Evolutionary conservation across 495 filamentous ascomycete genomes (phyloP), one percentile per base, ranked within the genome.

Genomic region (Neurospora intermedia): DNA sequence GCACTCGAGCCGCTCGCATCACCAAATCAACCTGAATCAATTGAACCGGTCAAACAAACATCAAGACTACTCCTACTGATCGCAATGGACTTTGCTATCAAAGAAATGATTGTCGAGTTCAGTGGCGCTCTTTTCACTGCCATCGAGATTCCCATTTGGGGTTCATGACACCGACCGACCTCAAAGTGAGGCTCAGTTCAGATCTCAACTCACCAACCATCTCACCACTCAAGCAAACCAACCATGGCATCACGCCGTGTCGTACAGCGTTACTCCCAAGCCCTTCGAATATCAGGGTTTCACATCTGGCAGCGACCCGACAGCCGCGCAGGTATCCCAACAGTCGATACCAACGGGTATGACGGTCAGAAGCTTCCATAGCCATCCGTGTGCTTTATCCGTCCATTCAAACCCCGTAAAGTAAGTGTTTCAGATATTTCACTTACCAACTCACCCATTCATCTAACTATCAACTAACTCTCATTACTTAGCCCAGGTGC

Each of bases 401-500:
- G 20, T 54, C 46, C 20, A 20, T 20, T 2, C 20, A 0, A 54
- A 23, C 4, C 10, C 46, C 20, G 46, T 10, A 54, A 20, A 2
- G 23, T 31, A 62, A 31, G 54, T 31, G 23, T 31, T 9, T 16
- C 23, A 15, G 16, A 7, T 54, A 0, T 13, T 10, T 23, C 46
- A 23, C 23, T 62, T 62, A 16, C 23, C 13, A 27, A 6, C 54
- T 62, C 13, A 62, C 13, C 23, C 23, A 13, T 7, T 13, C 0
- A 9, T 62, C 23, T 0, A 3, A 62, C 20, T 35, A 1, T 31
- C 23, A 62, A 31, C 54, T 18, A 31, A 62, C 54, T 35, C 3
- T 5, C 0, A 6, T 6, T 16, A 6, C 0, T 62, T 62, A 0
- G 1, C 0, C 54, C 23, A 62, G 54, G 6, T 18, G 0, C 13